These are phyloP conservation scores for Paecilomyces variotii DNA, from an alignment of 2,329 filamentous ascomycete genomes.

Conservation along the genomic window DNA sequence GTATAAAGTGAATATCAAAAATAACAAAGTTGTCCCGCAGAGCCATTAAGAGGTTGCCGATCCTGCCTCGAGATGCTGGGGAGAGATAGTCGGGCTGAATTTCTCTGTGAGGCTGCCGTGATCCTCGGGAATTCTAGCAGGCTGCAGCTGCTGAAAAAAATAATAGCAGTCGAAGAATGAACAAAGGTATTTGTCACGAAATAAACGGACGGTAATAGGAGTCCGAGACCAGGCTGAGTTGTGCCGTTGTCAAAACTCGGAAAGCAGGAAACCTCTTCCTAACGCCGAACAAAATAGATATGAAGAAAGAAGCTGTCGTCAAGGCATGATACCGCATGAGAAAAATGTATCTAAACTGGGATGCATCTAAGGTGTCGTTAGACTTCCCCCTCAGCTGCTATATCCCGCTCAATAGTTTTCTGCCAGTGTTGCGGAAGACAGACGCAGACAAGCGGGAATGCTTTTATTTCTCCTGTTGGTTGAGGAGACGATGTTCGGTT, in stretches of 20 bases:
- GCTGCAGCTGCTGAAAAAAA: not conserved
- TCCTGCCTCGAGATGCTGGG: not conserved
- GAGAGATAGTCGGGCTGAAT: not conserved
- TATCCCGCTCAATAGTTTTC: slow-evolving; percentile 88
- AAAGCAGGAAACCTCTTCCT: slow-evolving; percentile 4
- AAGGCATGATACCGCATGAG: slow-evolving; percentile 28
- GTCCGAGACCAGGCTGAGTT: not conserved
- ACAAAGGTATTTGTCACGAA: not conserved
- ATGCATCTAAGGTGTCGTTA: slow-evolving; percentile 10
- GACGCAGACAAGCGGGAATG: slow-evolving; percentile 93
- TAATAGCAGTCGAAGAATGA: not conserved
- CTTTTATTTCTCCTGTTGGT: slow-evolving; percentile 79
- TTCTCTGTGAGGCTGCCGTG: not conserved
- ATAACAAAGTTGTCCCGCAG: not conserved
- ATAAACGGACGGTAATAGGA: not conserved
- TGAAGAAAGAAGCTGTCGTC: slow-evolving; percentile 28
- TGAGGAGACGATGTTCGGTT: slow-evolving; percentile 54
- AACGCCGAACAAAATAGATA: slow-evolving; percentile 9
- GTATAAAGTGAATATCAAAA: slow-evolving; percentile 4
- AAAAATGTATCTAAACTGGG: slow-evolving; percentile 5
- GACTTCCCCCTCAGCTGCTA: slow-evolving; percentile 17
- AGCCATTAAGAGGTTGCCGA: not conserved
- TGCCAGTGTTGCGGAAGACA: slow-evolving; percentile 93
- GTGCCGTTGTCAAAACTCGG: slow-evolving; percentile 1
- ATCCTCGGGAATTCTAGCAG: not conserved